A percentile compares a stretch with the other conserved stretches of the same genome.
Evolutionary conservation across 306 rosid genomes (phyloP).

Genomic region (Casuarina glauca): DNA sequence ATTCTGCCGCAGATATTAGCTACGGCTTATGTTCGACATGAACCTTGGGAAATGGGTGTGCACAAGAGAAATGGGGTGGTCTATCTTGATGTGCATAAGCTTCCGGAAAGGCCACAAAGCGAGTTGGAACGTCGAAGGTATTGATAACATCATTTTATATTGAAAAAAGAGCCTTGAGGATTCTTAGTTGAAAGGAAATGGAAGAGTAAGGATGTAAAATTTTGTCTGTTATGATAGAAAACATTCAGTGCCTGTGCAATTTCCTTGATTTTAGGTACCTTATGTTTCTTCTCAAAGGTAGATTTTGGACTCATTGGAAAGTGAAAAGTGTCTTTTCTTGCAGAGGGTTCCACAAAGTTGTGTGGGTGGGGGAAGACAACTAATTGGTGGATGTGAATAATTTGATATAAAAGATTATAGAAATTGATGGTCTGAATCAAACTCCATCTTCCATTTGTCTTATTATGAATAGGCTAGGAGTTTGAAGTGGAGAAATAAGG

Average conservation of each 20-base stretch:
- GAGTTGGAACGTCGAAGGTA: slow-evolving; percentile 92
- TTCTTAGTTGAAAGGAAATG: slow-evolving; percentile 8
- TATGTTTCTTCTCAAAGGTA: too few species aligned
- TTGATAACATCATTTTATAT: not conserved
- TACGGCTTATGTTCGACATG: slow-evolving; percentile 80
- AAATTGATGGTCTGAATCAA: not conserved
- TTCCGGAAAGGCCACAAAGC: slow-evolving; percentile 86
- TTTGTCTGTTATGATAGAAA: too few species aligned
- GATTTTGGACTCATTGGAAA: too few species aligned
- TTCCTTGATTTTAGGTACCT: too few species aligned
- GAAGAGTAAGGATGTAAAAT: not conserved
- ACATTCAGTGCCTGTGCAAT: too few species aligned
- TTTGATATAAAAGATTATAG: not conserved
- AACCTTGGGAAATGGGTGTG: slow-evolving; percentile 99
- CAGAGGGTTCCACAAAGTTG: not conserved
- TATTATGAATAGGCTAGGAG: not conserved
- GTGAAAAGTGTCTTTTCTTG: not conserved
- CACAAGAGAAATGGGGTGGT: slow-evolving; percentile 95
- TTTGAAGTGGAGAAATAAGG: not conserved
- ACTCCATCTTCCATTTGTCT: not conserved
- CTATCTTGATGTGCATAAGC: slow-evolving; percentile 93
- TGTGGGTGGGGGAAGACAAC: not conserved
- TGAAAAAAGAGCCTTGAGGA: slow-evolving; percentile 5
- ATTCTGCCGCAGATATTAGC: slow-evolving; percentile 66
- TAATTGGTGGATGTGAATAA: not conserved